Evolutionary conservation across 176 grass and related monocot species (phyloP).

Genomic region (Musa beccarii): DNA sequence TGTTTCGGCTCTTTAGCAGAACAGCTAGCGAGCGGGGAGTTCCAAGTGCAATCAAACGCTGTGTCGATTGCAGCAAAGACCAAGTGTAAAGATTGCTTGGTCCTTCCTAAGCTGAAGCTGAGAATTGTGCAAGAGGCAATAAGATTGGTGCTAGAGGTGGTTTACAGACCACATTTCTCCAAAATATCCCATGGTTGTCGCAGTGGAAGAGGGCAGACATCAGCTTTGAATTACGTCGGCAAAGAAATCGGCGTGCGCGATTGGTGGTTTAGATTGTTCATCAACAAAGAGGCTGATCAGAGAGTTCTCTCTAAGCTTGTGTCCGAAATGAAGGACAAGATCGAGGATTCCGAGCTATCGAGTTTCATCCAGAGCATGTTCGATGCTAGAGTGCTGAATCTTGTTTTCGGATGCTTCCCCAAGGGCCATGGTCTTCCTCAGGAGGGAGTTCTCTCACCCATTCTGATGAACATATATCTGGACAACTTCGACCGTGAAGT

Average conservation of each 20-base stretch:
- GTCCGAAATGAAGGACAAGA: slow-evolving; percentile 61
- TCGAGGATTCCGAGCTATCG: slow-evolving; percentile 45
- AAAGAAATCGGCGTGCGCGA: slow-evolving; percentile 53
- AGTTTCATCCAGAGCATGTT: slow-evolving; percentile 66
- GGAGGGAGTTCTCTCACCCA: slow-evolving; percentile 78
- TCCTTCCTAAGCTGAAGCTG: slow-evolving; percentile 67
- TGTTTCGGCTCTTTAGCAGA: slow-evolving; percentile 46
- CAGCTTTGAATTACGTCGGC: slow-evolving; percentile 53
- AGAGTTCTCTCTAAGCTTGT: slow-evolving; percentile 52
- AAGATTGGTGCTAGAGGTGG: slow-evolving; percentile 64
- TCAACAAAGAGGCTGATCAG: slow-evolving; percentile 59
- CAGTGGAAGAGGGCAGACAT: slow-evolving; percentile 51
- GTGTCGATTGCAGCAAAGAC: slow-evolving; percentile 33
- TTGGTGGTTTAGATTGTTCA: slow-evolving; percentile 76
- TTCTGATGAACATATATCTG: slow-evolving; percentile 93
- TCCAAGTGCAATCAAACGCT: slow-evolving; percentile 36
- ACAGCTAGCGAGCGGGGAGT: slow-evolving; percentile 40
- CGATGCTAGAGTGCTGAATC: slow-evolving; percentile 63
- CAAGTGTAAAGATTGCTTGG: slow-evolving; percentile 30
- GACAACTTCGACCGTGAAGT: slow-evolving; percentile 67
- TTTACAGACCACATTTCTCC: slow-evolving; percentile 76
- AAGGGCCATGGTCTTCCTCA: slow-evolving; percentile 86
- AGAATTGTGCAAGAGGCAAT: slow-evolving; percentile 81
- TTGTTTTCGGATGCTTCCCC: slow-evolving; percentile 78
- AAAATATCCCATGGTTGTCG: slow-evolving; percentile 90